Evolutionary conservation across 352 stramenopile genomes (phyloP).

Genomic region (Pythium rishiriense): DNA sequence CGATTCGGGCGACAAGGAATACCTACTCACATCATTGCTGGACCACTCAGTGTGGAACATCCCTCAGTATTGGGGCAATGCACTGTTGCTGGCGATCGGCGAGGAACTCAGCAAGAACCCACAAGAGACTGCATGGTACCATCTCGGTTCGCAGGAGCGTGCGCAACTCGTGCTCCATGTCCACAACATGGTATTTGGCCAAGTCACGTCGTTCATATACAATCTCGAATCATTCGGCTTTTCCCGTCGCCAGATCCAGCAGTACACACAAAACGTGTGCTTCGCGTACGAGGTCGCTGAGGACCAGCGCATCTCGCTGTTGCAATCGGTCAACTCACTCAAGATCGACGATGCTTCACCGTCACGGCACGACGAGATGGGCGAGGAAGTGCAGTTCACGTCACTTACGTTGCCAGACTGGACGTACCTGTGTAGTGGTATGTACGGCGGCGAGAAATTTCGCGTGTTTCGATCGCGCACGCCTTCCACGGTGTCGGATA

Average conservation of each 20-base stretch:
- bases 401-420: conserved; percentile 65
- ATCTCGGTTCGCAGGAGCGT: conserved; percentile 50
- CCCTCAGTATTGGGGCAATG: conserved; percentile 71
- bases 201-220: conserved; percentile 73
- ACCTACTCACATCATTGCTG: conserved; percentile 50
- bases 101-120: conserved; percentile 79
- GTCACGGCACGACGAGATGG: conserved; percentile 18
- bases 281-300: conserved; percentile 82
- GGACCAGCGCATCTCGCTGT: conserved; percentile 72
- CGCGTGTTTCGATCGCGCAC: conserved; percentile 34
- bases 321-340: conserved; percentile 55
- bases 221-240: conserved; percentile 78
- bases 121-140: conserved; percentile 68
- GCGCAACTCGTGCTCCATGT: conserved; percentile 71
- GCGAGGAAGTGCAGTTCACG: conserved; percentile 58
- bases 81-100: conserved; percentile 68
- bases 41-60: conserved; percentile 69
- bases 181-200: conserved; percentile 79
- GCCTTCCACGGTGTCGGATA: conserved; percentile 25
- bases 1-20: conserved; percentile 41
- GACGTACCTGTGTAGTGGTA: conserved; percentile 39
- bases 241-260: conserved; percentile 57
- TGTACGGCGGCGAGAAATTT: conserved; percentile 32
- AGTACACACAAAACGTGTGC: conserved; percentile 74
- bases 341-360: conserved; percentile 23